Base-by-base conservation (phyloP, 2,329 filamentous ascomycete genomes). In the Westerdykella sp. region DNA sequence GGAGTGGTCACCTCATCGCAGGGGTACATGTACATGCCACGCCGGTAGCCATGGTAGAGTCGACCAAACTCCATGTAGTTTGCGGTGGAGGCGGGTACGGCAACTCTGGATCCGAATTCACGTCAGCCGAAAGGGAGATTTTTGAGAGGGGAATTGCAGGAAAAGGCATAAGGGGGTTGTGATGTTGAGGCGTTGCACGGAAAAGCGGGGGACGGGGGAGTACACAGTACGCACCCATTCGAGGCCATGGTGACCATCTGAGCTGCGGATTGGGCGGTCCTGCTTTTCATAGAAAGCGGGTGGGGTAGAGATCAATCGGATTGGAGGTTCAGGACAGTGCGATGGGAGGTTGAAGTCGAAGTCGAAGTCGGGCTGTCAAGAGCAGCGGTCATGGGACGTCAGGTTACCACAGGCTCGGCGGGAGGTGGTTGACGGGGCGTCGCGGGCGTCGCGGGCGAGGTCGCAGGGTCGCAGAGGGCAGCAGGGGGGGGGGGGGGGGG, bases 11-110 rank as follows among this genome's bases (percentile, higher is more conserved):
- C 83, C 68, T 84, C 80, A 64, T 93, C 87, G 63, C 85, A 85
- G 16, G 87, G 87, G 50, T 85, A 80, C 68, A 87, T 74, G 64
- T 91, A 91, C 54, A 83, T 79, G 42, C 82, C 83, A 54, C 72
- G 77, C 49, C 77, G 76, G 65, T 75, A 87, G 18, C 76, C 77
- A 60, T 85, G 82, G 62, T 87, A 91, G 48, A 73, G 73, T 42
- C 86, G 78, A 15, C 80, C 83, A 67, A 89, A 83, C 61, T 86
- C 83, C 56, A 57, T 47, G 49, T 77, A 76, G 54, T 78, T 72
- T 49, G 63, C 63, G 45, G 72, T 67, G 35, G 59, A 66, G 47
- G 62, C 57, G 51, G 62, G 60, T 50, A 67, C 60, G 52, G 65
- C 63, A 58, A 64, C 44, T 53, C 65, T 68, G 57, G 30, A 36